These are phyloP conservation scores for Blastobotrys proliferans DNA, from an alignment of 1,139 yeast genomes.

Conservation along the genomic window DNA sequence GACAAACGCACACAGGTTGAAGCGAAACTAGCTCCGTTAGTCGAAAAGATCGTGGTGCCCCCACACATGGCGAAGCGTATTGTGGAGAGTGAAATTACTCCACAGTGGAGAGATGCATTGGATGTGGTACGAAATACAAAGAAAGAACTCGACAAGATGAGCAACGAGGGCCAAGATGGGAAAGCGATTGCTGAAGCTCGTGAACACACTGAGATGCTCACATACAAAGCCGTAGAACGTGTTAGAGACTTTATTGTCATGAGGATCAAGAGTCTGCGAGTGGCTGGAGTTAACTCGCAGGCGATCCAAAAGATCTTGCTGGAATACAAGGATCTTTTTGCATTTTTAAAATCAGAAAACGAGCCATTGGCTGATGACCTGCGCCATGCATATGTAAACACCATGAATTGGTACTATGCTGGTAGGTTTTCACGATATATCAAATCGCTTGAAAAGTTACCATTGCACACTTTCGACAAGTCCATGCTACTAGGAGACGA, in stretches of 20 bases:
- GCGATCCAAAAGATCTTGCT: conserved; percentile 65
- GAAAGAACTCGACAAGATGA: conserved; percentile 20
- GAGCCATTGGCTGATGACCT: conserved; percentile 71
- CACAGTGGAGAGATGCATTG: conserved; percentile 36
- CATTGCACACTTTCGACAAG: conserved; percentile 49
- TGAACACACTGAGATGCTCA: conserved; percentile 42
- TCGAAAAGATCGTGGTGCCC: conserved; percentile 69
- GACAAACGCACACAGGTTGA: conserved; percentile 53
- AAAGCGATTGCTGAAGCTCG: conserved; percentile 30
- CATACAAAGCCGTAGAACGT: conserved; percentile 60
- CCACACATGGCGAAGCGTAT: conserved; percentile 44
- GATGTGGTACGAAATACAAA: conserved; percentile 22
- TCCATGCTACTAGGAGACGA: conserved; percentile 47
- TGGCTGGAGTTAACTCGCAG: conserved; percentile 54
- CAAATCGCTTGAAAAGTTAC: conserved; percentile 66
- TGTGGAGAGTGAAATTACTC: conserved; percentile 31
- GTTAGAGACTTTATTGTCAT: conserved; percentile 64
- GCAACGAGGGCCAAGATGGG: conserved; percentile 7
- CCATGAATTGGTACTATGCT: conserved; percentile 91
- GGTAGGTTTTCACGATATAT: conserved; percentile 75
- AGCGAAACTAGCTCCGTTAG: conserved; percentile 60
- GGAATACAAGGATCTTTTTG: conserved; percentile 54
- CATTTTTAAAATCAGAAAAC: conserved; percentile 53
- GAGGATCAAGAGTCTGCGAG: conserved; percentile 62
- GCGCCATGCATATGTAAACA: conserved; percentile 72